Evolutionary conservation across 345 rosid genomes (phyloP), one percentile per base, ranked within the genome.

Genomic region (Brassica incana): DNA sequence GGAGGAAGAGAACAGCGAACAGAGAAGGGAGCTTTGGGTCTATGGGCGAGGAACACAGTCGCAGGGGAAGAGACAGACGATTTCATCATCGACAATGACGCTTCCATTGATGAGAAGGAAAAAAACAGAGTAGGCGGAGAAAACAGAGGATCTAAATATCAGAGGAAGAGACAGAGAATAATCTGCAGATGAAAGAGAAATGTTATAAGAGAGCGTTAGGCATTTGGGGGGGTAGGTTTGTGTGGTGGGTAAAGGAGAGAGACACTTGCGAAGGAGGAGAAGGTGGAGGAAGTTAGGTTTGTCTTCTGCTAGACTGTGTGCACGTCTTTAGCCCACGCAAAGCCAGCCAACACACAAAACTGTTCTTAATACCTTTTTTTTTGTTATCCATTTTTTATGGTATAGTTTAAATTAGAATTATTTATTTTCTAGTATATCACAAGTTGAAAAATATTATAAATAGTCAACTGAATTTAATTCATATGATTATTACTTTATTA

Each of bases 61-160:
- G 83, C 59, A 56, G 83, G 84, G 20, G 87, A 75, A 71, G 81
- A 71, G 50, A n/a, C 59, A 40, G 73, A 65, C 58, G 80, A 76
- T 66, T 77, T 77, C 73, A 86, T 56, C 73, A 86, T 48, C 38
- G 87, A 68, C 65, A 88, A 70, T 74, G 80, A 87, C 8, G 92
- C 82, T 75, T 85, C 92, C 95, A 89, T 90, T 69, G 84, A 29
- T 83, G 70, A 70, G 5, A 56, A 29, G 11, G 74, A 62, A 6
- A 72, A 77, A 70, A 6, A 72, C n/a, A 64, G 76, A 59, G 27
- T 50, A 59, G 40, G 66, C 9, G 30, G 75, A 78, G 83, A 50
- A 66, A 78, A 66, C 67, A 72, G 68, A 72, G 76, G 27, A 27
- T 60, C n/a, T 2, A 23, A 20, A 27, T 27, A 56, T 76, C 50